These are phyloP conservation scores for Erodium texanum DNA, from an alignment of 441 rosid species.

Conservation along the genomic window DNA sequence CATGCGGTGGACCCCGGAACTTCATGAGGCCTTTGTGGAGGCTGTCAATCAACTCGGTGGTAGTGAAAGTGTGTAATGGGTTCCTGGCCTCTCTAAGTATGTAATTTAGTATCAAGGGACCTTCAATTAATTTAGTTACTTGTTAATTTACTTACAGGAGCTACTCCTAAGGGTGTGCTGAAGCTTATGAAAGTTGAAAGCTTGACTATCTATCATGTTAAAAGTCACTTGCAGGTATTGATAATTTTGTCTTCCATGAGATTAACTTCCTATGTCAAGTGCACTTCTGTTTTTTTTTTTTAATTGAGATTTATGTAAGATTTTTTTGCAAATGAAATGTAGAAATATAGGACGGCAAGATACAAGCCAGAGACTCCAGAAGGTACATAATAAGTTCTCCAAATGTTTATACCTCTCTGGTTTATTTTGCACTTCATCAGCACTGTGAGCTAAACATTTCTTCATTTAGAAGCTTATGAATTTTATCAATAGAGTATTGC, in stretches of 20 bases:
- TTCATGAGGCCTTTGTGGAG: slow-evolving; percentile 86
- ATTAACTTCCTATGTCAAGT: slow-evolving; percentile 10
- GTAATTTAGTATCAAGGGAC: slow-evolving; percentile 3
- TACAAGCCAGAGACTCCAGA: slow-evolving; percentile 73
- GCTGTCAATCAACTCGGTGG: slow-evolving; percentile 91
- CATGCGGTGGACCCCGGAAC: slow-evolving; percentile 96
- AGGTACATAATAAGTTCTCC: slow-evolving; percentile 28
- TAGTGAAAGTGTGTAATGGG: slow-evolving; percentile 64
- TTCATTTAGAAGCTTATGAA: too few relatives aligned
- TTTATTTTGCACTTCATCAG: slow-evolving; percentile 5
- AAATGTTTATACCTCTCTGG: neutral
- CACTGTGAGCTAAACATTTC: too few relatives aligned
- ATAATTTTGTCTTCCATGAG: slow-evolving; percentile 5
- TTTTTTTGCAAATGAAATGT: slow-evolving; percentile 33
- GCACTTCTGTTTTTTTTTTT: neutral
- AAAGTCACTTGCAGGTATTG: slow-evolving; percentile 83
- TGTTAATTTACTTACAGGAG: slow-evolving; percentile 15
- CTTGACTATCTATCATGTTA: slow-evolving; percentile 88
- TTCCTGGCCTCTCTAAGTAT: slow-evolving; percentile 8
- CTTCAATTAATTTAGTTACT: slow-evolving; percentile 20
- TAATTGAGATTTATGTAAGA: slow-evolving; percentile 16
- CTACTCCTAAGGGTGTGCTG: slow-evolving; percentile 41
- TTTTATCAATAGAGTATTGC: too few relatives aligned
- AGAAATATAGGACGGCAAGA: slow-evolving; percentile 89
- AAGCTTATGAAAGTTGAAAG: slow-evolving; percentile 86